Evolutionary conservation across 2,329 filamentous ascomycete genomes (phyloP).

Genomic region (Arthrocladium fulminans): DNA sequence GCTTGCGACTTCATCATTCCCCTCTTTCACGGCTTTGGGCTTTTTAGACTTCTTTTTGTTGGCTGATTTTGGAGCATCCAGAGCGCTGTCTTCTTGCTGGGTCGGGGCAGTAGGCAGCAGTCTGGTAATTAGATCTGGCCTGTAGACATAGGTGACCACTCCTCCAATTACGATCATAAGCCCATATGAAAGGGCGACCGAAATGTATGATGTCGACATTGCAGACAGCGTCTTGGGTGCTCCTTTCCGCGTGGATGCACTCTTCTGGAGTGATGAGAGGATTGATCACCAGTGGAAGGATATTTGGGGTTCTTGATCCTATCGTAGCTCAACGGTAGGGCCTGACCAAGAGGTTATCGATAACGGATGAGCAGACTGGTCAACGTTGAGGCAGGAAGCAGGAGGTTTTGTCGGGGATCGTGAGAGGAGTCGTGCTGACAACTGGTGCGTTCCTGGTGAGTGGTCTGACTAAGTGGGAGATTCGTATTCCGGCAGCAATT

Average conservation of each 20-base stretch:
- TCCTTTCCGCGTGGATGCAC: no score
- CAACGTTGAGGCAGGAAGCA: no score
- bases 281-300: no score
- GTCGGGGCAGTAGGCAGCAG: neutral
- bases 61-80: constrained; percentile 8
- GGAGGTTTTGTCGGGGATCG: no score
- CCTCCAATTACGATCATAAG: neutral
- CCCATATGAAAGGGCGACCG: constrained; percentile 4
- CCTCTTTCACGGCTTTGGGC: constrained; percentile 12
- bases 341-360: no score
- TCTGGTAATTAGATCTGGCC: constrained; percentile 3
- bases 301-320: no score
- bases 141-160: constrained; percentile 1
- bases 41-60: constrained; percentile 18
- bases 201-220: constrained; percentile 2
- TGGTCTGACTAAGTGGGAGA: neutral
- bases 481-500: neutral
- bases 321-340: no score
- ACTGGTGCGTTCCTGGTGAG: neutral
- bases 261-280: no score
- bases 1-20: constrained; percentile 14
- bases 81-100: neutral
- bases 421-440: neutral
- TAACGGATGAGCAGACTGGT: no score
- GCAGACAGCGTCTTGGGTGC: no score